A percentile compares a stretch with the other conserved stretches of the same genome.
Conservation (phyloP, 2,329 filamentous ascomycete species). For the Biscogniauxia mediterranea region DNA sequence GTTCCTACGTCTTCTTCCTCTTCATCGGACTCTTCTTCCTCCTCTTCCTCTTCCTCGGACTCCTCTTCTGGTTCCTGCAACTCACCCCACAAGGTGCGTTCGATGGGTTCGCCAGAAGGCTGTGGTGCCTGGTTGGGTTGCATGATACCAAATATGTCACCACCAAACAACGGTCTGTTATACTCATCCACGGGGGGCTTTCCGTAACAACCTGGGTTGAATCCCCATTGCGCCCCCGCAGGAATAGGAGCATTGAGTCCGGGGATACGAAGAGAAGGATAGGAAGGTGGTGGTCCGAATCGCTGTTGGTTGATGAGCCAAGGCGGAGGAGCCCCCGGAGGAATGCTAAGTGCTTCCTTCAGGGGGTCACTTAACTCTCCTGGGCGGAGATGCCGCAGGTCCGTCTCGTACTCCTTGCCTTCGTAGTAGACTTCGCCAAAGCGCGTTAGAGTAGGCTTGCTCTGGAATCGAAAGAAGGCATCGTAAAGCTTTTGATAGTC, state of each 20-base stretch:
- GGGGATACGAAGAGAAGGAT: conserved; percentile 91
- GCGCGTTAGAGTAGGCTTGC: conserved; percentile 87
- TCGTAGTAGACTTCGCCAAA: conserved; percentile 99
- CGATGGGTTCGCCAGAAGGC: conserved; percentile 70
- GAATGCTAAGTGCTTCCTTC: conserved; percentile 91
- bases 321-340: conserved; percentile 86
- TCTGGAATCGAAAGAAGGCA: conserved; percentile 97
- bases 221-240: conserved; percentile 87
- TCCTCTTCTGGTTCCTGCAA: conserved; percentile 66
- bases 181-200: conserved; percentile 94
- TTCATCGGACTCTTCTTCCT: conserved; percentile 65
- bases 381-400: conserved; percentile 83
- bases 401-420: conserved; percentile 96
- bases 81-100: conserved; percentile 89
- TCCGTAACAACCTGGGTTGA: conserved; percentile 91
- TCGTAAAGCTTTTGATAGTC: conserved; percentile 98
- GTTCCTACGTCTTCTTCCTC: conserved; percentile 61
- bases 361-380: conserved; percentile 87
- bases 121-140: conserved; percentile 40
- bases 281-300: conserved; percentile 88
- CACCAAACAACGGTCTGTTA: conserved; percentile 86
- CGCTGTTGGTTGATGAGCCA: conserved; percentile 98
- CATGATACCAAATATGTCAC: conserved; percentile 86
- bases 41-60: conserved; percentile 65
- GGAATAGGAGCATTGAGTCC: conserved; percentile 93